These are phyloP conservation scores for Cucumis hystrix DNA, from an alignment of 306 rosid genomes.

Conservation along the genomic window DNA sequence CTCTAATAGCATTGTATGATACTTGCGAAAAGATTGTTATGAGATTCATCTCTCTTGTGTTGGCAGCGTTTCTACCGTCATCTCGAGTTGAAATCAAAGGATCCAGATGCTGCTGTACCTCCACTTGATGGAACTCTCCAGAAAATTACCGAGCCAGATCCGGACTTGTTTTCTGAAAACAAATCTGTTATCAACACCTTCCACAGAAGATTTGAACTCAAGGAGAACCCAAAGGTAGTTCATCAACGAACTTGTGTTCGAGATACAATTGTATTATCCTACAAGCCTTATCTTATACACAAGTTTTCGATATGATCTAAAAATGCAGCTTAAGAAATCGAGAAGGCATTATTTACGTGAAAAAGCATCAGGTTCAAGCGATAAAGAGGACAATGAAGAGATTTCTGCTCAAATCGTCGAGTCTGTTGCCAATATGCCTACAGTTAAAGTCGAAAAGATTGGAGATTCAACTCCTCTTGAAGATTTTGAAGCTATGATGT, in stretches of 20 bases:
- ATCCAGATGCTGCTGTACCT: constrained; percentile 60
- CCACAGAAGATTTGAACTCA: constrained; percentile 31
- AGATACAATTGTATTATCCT: neutral
- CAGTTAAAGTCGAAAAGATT: constrained; percentile 36
- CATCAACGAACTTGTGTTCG: too few species aligned
- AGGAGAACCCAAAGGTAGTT: constrained; percentile 21
- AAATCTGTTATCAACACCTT: constrained; percentile 33
- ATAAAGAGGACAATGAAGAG: constrained; percentile 25
- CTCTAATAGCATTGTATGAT: too few species aligned
- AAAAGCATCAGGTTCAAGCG: constrained; percentile 19
- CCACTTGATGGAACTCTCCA: constrained; percentile 63
- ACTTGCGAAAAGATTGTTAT: too few species aligned
- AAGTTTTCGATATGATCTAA: constrained; percentile 10
- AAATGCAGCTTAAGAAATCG: constrained; percentile 43
- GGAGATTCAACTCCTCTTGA: constrained; percentile 54
- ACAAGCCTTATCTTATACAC: neutral
- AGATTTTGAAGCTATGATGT: constrained; percentile 82
- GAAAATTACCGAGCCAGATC: constrained; percentile 63
- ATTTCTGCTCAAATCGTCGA: constrained; percentile 24
- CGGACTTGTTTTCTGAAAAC: constrained; percentile 39
- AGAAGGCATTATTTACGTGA: constrained; percentile 28
- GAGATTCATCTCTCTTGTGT: neutral
- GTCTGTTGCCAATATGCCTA: constrained; percentile 16
- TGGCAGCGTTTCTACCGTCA: constrained; percentile 59
- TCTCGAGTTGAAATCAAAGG: constrained; percentile 71